phyloP scores from a whole-genome alignment of 2,329 filamentous ascomycete species.

The Verticillium isaacii region DNA sequence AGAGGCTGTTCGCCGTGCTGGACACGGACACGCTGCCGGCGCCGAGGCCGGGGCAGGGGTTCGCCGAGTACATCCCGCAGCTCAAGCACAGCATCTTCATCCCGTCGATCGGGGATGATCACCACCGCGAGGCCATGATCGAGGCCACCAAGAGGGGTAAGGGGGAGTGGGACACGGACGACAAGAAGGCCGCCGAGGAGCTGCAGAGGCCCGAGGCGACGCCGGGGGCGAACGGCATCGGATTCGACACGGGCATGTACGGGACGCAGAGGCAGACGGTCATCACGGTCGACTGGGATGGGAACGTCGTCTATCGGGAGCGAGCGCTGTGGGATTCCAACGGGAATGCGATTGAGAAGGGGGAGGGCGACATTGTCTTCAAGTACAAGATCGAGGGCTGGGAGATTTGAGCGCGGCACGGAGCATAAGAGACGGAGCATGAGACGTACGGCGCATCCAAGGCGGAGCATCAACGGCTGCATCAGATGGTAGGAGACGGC shows the following conservation, averaged over 20 bases:
- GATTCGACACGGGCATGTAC: constrained; percentile 56
- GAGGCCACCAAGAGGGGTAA: constrained; percentile 31
- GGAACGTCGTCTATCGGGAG: constrained; percentile 55
- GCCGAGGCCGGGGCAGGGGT: constrained; percentile 31
- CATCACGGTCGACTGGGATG: constrained; percentile 58
- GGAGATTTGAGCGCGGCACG: constrained; percentile 22
- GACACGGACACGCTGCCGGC: constrained; percentile 52
- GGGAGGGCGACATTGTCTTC: constrained; percentile 51
- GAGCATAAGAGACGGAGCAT: not conserved
- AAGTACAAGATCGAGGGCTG: constrained; percentile 53
- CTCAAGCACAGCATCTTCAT: constrained; percentile 60
- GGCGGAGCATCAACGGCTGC: not conserved
- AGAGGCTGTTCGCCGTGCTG: constrained; percentile 48
- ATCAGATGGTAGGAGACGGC: not conserved
- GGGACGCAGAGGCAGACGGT: constrained; percentile 63
- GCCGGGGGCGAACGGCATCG: constrained; percentile 22
- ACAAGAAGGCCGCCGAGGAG: constrained; percentile 26
- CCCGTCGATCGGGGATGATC: constrained; percentile 48
- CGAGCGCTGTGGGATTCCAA: constrained; percentile 55
- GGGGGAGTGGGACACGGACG: constrained; percentile 31
- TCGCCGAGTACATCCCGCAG: constrained; percentile 47
- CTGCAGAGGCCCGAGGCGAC: constrained; percentile 32
- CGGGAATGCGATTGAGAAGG: constrained; percentile 48
- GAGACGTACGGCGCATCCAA: not conserved
- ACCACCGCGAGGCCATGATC: constrained; percentile 39